These are phyloP conservation scores for Chlamydomonas asymmetrica DNA, from an alignment of 139 green algal genomes.

Conservation along the genomic window DNA sequence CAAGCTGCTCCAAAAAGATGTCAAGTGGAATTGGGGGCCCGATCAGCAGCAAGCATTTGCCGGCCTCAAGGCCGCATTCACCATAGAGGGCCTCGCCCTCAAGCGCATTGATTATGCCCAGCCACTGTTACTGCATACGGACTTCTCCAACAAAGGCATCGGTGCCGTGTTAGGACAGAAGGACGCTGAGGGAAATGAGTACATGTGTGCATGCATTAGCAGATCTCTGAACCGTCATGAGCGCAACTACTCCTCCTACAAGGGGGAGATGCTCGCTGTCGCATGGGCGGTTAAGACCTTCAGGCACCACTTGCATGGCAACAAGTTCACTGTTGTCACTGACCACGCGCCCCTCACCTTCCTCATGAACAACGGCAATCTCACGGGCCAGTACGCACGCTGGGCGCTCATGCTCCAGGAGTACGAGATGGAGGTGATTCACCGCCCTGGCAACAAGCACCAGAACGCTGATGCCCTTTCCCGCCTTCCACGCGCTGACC, in stretches of 20 bases:
- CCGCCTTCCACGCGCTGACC: not conserved
- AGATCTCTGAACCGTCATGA: conserved; percentile 34
- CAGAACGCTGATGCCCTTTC: conserved; percentile 31
- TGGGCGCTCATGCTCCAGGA: conserved; percentile 35
- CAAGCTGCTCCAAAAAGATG: conserved; percentile 31
- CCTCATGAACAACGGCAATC: conserved; percentile 18
- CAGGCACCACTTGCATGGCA: conserved; percentile 29
- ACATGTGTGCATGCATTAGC: conserved; percentile 37
- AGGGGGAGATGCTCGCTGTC: conserved; percentile 38
- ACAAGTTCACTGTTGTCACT: conserved; percentile 22
- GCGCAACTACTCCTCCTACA: conserved; percentile 10
- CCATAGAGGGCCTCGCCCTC: not conserved
- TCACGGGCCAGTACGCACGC: conserved; percentile 30
- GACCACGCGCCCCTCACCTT: conserved; percentile 37
- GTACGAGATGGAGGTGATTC: conserved; percentile 11
- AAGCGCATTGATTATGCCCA: not conserved
- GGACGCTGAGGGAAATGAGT: conserved; percentile 30
- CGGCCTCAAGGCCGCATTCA: conserved; percentile 8
- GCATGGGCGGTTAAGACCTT: conserved; percentile 28
- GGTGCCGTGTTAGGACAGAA: conserved; percentile 41
- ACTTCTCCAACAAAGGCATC: conserved; percentile 17
- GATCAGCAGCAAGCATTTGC: conserved; percentile 2
- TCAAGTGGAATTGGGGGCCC: conserved; percentile 22
- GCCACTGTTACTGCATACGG: not conserved
- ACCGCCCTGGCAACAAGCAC: conserved; percentile 16